Evolutionary conservation across 2,329 filamentous ascomycete genomes (phyloP), one percentile per base, ranked within the genome.

Genomic region (Ophiostoma perfectum): DNA sequence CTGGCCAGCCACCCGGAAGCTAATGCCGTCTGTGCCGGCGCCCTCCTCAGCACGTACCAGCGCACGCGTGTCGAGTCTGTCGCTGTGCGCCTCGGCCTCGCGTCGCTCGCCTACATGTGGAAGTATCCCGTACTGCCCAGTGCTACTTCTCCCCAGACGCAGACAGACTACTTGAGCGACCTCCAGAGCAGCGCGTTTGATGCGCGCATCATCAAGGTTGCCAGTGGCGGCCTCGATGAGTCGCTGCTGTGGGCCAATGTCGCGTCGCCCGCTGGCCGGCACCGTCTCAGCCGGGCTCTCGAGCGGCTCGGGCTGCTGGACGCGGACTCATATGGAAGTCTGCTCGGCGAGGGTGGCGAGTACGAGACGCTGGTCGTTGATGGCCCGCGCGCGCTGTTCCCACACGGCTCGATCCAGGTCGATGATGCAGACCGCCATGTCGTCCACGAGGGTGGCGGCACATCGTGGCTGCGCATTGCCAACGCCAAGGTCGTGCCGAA

Each of bases 41-140:
- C 95, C 27, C 97, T 99, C 70, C 80, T 98, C 49, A 96, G 92
- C 9, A 96, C 93, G 3, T 99, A 99, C 78, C 95, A 99, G 79
- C 89, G 95, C 68, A 98, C 94, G 0, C 85, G 95, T n/a, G 90
- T 99, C 65, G 95, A 99, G 80, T 94, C 91, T 69, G 89, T 98
- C 11, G 93, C 93, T 11, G 76, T 88, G n/a, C 85, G 95, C 16
- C 82, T 98, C n/a, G 90, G 90, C 2, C 84, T 99, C 12, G 84
- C 85, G 0, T 92, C 95, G 14, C 82, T 99, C 41, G 90, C 93
- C 6, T 98, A 90, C 79, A 81, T 99, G 65, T 99, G 95, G 95
- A 91, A 96, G 80, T 97, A 91, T 78, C 91, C 93, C 1, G 79
- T 84, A 64, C 82, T 97, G 3, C 89, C 90, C 2, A 79, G 27